Conservation (phyloP, 139 green algal genomes). For the Volvox reticuliferus region DNA sequence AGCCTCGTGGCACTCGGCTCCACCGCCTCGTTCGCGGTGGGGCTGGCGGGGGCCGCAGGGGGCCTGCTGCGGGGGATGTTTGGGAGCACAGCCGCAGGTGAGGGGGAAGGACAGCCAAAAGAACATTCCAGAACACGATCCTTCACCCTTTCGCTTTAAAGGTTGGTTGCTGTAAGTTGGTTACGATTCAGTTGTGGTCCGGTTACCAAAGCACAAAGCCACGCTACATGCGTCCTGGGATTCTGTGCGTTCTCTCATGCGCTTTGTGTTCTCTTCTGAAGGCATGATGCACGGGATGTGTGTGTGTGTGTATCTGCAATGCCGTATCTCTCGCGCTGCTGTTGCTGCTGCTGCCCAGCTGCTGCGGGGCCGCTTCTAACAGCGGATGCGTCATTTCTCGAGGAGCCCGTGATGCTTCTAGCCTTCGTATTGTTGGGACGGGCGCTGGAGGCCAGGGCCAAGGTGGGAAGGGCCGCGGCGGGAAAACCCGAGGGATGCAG, state of each 20-base stretch:
- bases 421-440: conserved; percentile 94
- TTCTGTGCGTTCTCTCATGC: too few species aligned
- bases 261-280: neutral
- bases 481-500: too few species aligned
- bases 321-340: too few species aligned
- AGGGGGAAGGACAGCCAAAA: too few species aligned
- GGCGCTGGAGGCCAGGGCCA: conserved; percentile 84
- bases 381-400: conserved; percentile 84
- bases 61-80: neutral
- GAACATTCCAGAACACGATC: too few species aligned
- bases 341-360: neutral
- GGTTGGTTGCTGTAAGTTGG: too few species aligned
- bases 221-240: too few species aligned
- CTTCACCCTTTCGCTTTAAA: too few species aligned
- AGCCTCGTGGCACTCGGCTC: conserved; percentile 88
- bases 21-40: conserved; percentile 76
- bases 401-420: conserved; percentile 97
- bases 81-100: neutral
- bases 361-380: conserved; percentile 60
- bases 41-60: conserved; percentile 37
- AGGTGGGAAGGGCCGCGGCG: conserved; percentile 63
- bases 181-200: too few species aligned
- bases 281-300: too few species aligned
- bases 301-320: too few species aligned
- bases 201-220: too few species aligned